These are phyloP conservation scores for Silene latifolia DNA, from an alignment of 148 eudicot species.

Conservation along the genomic window DNA sequence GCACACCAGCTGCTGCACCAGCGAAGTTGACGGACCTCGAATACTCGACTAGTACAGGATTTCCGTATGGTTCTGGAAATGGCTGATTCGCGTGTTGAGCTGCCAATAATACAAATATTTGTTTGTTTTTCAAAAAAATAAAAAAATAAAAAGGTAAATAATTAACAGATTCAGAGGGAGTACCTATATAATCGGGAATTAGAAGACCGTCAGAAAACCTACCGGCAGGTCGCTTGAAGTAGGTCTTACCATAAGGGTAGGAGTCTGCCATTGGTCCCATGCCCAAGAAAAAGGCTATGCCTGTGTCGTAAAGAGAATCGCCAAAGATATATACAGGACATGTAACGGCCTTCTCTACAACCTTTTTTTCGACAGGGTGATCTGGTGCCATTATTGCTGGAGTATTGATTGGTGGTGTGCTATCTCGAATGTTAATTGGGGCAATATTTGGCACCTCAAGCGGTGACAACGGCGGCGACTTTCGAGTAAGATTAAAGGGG, in stretches of 20 bases:
- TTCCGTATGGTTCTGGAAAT: slow-evolving; percentile 32
- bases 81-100: slow-evolving; percentile 12
- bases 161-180: background rate
- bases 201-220: slow-evolving; percentile 33
- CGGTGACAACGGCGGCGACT: background rate
- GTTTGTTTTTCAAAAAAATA: too few species aligned
- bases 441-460: background rate
- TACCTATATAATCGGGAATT: slow-evolving; percentile 38
- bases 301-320: slow-evolving; percentile 39
- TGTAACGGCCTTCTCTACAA: background rate
- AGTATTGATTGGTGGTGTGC: background rate
- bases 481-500: background rate
- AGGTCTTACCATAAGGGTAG: slow-evolving; percentile 39
- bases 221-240: slow-evolving; percentile 36
- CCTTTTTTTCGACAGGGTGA: too few species aligned
- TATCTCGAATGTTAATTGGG: background rate
- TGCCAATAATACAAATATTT: background rate
- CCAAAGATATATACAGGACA: slow-evolving; percentile 34
- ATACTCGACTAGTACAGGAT: slow-evolving; percentile 28
- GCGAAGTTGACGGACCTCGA: slow-evolving; percentile 46
- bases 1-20: slow-evolving; percentile 53
- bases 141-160: too few species aligned
- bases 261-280: slow-evolving; percentile 17
- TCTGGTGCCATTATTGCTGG: too few species aligned
- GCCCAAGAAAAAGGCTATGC: slow-evolving; percentile 26